Conservation (phyloP, 2,329 filamentous ascomycete genomes). For the Ophiostoma sp. region DNA sequence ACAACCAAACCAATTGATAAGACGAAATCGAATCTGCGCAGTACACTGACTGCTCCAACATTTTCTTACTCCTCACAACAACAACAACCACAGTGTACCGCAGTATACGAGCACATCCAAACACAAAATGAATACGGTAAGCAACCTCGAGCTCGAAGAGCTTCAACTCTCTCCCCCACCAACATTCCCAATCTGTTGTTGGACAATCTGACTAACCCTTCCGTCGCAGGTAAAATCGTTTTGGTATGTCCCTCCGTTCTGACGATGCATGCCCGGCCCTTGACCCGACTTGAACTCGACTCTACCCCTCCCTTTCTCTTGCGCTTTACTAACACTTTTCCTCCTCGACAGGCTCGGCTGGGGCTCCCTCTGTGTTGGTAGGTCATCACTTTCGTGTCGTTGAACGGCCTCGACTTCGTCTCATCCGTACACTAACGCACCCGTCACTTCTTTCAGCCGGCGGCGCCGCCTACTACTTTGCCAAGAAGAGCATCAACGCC, state of each 20-base stretch:
- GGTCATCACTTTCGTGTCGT: constrained; percentile 34
- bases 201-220: neutral
- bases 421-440: constrained; percentile 4
- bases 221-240: constrained; percentile 27
- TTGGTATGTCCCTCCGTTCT: constrained; percentile 16
- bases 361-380: constrained; percentile 84
- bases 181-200: neutral
- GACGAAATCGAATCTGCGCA: neutral
- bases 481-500: constrained; percentile 90
- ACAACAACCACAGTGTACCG: neutral
- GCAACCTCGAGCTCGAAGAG: neutral
- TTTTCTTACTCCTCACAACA: neutral
- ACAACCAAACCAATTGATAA: neutral
- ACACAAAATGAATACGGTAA: constrained; percentile 29
- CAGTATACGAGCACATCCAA: neutral
- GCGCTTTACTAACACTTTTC: constrained; percentile 11
- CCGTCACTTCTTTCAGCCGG: constrained; percentile 76
- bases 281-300: neutral
- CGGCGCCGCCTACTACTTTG: constrained; percentile 91
- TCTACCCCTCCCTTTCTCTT: neutral
- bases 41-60: too few species aligned
- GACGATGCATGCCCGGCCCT: neutral
- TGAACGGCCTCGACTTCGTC: neutral
- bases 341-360: constrained; percentile 71
- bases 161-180: neutral